These are phyloP conservation scores for Hemileccinum rubropunctum DNA, from an alignment of 768 basidiomycete genomes.

Conservation along the genomic window DNA sequence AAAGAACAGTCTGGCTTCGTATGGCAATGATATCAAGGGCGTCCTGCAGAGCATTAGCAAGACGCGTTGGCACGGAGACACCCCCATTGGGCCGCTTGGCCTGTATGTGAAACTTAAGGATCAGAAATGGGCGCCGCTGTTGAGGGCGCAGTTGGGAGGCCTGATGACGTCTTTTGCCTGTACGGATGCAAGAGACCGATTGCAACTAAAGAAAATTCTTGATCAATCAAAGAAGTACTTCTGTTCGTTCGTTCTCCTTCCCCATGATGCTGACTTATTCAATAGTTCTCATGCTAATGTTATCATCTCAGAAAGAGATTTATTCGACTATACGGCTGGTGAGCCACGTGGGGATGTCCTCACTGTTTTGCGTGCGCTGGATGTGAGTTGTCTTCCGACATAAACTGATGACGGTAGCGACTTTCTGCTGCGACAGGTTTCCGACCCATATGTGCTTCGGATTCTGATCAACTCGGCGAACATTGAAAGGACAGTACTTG, in stretches of 20 bases:
- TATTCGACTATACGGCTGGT: conserved; percentile 78
- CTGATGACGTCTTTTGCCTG: conserved; percentile 71
- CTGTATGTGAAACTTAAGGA: conserved; percentile 73
- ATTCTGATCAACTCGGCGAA: conserved; percentile 70
- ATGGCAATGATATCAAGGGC: conserved; percentile 57
- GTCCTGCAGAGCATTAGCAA: conserved; percentile 52
- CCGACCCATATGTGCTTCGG: conserved; percentile 70
- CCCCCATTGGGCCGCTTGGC: conserved; percentile 80
- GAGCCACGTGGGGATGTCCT: conserved; percentile 61
- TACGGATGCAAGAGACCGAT: conserved; percentile 64
- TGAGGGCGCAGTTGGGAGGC: conserved; percentile 58
- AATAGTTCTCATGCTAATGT: conserved; percentile 48
- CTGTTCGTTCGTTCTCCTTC: conserved; percentile 14
- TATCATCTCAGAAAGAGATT: conserved; percentile 64
- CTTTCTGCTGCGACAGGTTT: conserved; percentile 48
- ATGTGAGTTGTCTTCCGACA: conserved; percentile 43
- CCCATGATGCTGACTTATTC: conserved; percentile 9
- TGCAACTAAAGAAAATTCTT: conserved; percentile 53
- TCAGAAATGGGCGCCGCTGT: conserved; percentile 57
- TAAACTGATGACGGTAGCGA: neutral
- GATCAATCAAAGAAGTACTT: conserved; percentile 63
- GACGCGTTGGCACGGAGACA: conserved; percentile 60
- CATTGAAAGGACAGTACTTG: conserved; percentile 75
- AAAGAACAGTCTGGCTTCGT: conserved; percentile 57
- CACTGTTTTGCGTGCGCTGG: conserved; percentile 80